A percentile compares a stretch with the other conserved stretches of the same genome.
These are phyloP conservation scores for Diaporthe vaccinii DNA, from an alignment of 2,329 filamentous ascomycete species.

Conservation along the genomic window DNA sequence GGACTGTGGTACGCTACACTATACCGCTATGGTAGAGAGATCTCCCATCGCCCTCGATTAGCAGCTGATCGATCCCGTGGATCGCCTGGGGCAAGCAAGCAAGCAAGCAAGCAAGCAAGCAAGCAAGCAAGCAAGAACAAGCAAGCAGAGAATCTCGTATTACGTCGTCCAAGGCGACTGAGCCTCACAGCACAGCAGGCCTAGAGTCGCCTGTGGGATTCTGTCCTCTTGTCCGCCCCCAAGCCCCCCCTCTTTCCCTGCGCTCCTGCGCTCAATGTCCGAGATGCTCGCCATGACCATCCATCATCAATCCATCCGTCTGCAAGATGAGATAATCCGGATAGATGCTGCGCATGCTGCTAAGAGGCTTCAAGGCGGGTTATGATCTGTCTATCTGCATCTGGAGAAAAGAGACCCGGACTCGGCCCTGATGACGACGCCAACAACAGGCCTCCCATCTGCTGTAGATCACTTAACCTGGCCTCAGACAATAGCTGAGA, in stretches of 20 bases:
- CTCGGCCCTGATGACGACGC: not conserved
- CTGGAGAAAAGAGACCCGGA: not conserved
- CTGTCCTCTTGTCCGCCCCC: slow-evolving; percentile 11
- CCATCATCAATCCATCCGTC: not conserved
- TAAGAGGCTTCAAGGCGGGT: not conserved
- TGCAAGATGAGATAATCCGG: not conserved
- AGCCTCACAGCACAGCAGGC: slow-evolving; percentile 24
- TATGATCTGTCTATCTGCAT: not conserved
- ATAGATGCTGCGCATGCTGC: not conserved
- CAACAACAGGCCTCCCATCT: slow-evolving; percentile 5
- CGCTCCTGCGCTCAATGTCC: slow-evolving; percentile 1
- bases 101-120: slow-evolving; percentile 8
- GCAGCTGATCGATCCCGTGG: slow-evolving; percentile 30
- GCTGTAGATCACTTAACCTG: not conserved
- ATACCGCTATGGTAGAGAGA: slow-evolving; percentile 19
- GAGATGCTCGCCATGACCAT: not conserved
- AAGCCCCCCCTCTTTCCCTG: not conserved
- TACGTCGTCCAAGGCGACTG: slow-evolving; percentile 32
- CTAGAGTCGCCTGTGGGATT: slow-evolving; percentile 27
- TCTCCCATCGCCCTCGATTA: slow-evolving; percentile 30
- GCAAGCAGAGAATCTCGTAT: slow-evolving; percentile 35
- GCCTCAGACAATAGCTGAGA: not conserved
- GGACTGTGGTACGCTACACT: slow-evolving; percentile 7
- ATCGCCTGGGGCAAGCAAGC: slow-evolving; percentile 1
- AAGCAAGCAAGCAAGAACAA: not conserved